phyloP scores from a whole-genome alignment of 2,329 filamentous ascomycete genomes.

The Drechslerella stenobrocha region DNA sequence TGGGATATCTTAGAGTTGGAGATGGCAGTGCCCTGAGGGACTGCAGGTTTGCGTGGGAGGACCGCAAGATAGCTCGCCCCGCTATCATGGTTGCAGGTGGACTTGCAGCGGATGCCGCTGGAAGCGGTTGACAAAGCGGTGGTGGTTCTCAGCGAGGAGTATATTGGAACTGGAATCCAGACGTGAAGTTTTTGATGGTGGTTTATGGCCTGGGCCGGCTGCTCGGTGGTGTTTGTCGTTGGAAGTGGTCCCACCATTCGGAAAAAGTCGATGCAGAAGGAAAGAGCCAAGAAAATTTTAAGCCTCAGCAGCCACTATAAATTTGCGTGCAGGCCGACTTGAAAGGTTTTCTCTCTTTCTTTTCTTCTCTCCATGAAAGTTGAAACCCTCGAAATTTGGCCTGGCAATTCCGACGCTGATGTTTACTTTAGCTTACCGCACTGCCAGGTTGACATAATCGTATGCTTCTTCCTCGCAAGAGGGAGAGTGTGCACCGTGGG shows the following conservation, averaged over 20 bases:
- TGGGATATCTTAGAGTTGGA: conserved; percentile 18
- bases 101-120: conserved; percentile 17
- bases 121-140: conserved; percentile 1
- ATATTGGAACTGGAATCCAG: background rate
- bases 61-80: conserved; percentile 36
- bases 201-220: no score
- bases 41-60: conserved; percentile 6
- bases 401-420: conserved; percentile 26
- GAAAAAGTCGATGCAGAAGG: conserved; percentile 5
- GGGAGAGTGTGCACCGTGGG: conserved; percentile 29
- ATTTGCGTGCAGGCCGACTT: conserved; percentile 9
- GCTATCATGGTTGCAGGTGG: conserved; percentile 42
- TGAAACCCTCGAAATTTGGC: conserved; percentile 50
- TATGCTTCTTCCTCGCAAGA: conserved; percentile 6
- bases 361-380: conserved; percentile 48
- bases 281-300: conserved; percentile 20
- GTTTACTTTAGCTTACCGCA: conserved; percentile 6
- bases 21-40: conserved; percentile 7
- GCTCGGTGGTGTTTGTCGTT: conserved; percentile 8
- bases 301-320: conserved; percentile 25
- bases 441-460: conserved; percentile 45
- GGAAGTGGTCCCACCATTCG: conserved; percentile 21
- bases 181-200: conserved; percentile 6
- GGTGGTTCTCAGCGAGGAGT: background rate
- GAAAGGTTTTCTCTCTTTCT: conserved; percentile 19